Conservation (phyloP, 2,329 filamentous ascomycete genomes). For the Chaetomiaceae sp. region DNA sequence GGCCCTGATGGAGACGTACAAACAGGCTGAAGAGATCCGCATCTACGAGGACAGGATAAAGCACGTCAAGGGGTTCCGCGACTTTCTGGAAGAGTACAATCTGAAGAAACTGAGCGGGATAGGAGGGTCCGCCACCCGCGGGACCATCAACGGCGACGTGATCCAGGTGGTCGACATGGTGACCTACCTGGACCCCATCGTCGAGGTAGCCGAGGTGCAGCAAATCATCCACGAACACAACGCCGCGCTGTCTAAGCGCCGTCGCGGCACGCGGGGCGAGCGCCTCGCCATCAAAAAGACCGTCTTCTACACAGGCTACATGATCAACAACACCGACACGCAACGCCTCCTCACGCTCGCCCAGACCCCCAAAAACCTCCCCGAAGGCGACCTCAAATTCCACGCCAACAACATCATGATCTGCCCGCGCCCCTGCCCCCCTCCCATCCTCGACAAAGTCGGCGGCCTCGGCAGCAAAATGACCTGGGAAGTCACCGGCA, state of each 20-base stretch:
- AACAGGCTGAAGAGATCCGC: conserved; percentile 73
- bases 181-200: conserved; percentile 68
- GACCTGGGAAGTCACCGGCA: conserved; percentile 76
- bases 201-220: conserved; percentile 79
- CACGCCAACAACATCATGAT: conserved; percentile 92
- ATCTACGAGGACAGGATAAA: conserved; percentile 63
- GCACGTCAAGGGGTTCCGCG: conserved; percentile 75
- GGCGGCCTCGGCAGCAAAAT: conserved; percentile 82
- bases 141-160: conserved; percentile 70
- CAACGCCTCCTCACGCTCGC: conserved; percentile 68
- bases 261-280: conserved; percentile 34
- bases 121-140: conserved; percentile 50
- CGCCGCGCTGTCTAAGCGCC: conserved; percentile 41
- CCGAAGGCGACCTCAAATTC: conserved; percentile 68
- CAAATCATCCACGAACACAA: conserved; percentile 89
- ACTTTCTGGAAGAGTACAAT: conserved; percentile 80
- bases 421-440: conserved; percentile 68
- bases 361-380: conserved; percentile 54
- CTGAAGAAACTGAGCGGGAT: conserved; percentile 40
- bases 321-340: conserved; percentile 68
- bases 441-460: conserved; percentile 71
- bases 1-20: conserved; percentile 81
- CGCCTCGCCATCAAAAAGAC: conserved; percentile 74
- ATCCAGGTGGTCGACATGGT: conserved; percentile 77
- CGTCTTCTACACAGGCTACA: conserved; percentile 88